Evolutionary conservation across 2,329 filamentous ascomycete species (phyloP), one percentile per base, ranked within the genome.

Genomic region (Cryphonectria carpinicola): DNA sequence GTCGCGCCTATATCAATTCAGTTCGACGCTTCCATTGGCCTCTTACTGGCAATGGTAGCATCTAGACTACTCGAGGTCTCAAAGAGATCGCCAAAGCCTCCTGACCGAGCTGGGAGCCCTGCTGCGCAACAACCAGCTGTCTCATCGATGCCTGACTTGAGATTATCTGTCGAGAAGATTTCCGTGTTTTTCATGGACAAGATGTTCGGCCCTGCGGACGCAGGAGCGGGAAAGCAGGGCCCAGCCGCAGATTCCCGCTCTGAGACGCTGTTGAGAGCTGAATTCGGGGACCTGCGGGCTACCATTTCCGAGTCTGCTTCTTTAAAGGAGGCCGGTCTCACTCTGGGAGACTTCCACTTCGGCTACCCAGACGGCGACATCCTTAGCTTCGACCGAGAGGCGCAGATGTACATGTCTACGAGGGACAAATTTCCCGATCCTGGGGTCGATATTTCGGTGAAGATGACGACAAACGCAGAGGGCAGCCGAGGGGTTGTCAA

Each of bases 321-420:
- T 63, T 75, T 76, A 19, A 77, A 76, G 35, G 74, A 82, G 62
- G 78, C 80, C 5, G 83, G 78, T 56, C 75, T 89, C 14, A 81
- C 84, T 60, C 75, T 91, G 1, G 83, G 87, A 73, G 88, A 87
- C 72, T 88, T 92, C 75, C 83, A 82, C 0, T 89, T 92, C 74
- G 89, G 89, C 1, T 91, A 92, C 76, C 83, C 85, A 1, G 83
- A 87, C 72, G 88, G 88, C 54, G 86, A 89, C 69, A 90, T 92
- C 49, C 73, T 92, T 49, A 90, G 87, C 1, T 92, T 92, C 72
- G 86, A 90, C 74, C 83, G 84, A 54, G 83, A 82, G 25, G 81
- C 85, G 49, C 86, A 88, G 63, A 86, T 90, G 84, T 85, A 84
- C 52, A 83, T 86, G 39, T 92, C 89, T 1, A 83, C 89, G 2